A percentile compares a stretch with the other conserved stretches of the same genome.
Evolutionary conservation across 2,329 filamentous ascomycete species (phyloP).

Genomic region (Davidsoniella eucalypti): DNA sequence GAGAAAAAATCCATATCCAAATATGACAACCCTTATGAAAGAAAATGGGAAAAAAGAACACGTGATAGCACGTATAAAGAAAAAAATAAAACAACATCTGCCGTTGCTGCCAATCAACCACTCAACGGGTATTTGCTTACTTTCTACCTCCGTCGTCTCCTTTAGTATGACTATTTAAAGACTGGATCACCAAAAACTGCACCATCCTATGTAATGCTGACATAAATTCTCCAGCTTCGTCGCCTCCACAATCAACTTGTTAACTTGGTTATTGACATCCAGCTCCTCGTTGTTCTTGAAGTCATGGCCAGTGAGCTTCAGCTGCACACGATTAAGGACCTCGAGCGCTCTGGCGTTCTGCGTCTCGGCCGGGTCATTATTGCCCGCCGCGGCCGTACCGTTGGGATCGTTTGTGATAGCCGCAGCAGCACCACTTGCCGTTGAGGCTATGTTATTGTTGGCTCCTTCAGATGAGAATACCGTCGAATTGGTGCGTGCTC

Average conservation of each 20-base stretch:
- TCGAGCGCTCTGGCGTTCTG: conserved; percentile 89
- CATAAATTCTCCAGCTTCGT: conserved; percentile 95
- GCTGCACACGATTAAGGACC: conserved; percentile 78
- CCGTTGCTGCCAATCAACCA: neutral
- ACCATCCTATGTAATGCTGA: conserved; percentile 98
- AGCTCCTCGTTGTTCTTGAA: conserved; percentile 80
- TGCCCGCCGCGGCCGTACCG: neutral
- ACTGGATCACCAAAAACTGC: conserved; percentile 68
- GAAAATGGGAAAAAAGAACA: conserved; percentile 3
- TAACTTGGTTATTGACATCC: conserved; percentile 73
- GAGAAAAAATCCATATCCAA: neutral
- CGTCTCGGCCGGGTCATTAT: conserved; percentile 46
- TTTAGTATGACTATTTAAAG: conserved; percentile 14
- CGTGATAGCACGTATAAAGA: neutral
- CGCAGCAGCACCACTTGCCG: conserved; percentile 13
- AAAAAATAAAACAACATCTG: neutral
- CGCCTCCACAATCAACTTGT: conserved; percentile 85
- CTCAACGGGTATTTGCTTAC: neutral
- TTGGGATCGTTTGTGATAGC: neutral
- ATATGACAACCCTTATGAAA: neutral
- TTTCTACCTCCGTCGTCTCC: neutral
- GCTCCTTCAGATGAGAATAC: conserved; percentile 20
- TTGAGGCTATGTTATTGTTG: conserved; percentile 21
- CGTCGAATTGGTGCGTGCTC: conserved; percentile 45
- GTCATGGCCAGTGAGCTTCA: conserved; percentile 88